Evolutionary conservation across 148 eudicot species (phyloP).

Genomic region (Amaranthus palmeri): DNA sequence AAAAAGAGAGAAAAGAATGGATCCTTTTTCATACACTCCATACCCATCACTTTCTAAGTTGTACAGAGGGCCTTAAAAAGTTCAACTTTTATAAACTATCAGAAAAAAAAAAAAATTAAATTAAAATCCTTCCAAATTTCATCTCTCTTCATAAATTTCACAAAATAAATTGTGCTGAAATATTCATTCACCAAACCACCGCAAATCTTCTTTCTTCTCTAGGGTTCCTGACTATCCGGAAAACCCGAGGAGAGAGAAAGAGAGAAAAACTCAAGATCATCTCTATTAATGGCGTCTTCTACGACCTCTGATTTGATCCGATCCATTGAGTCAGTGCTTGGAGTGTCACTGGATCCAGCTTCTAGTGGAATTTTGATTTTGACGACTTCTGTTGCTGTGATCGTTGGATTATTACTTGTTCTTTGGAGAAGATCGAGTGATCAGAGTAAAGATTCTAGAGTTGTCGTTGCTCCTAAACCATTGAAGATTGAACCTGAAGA

Average conservation of each 20-base stretch:
- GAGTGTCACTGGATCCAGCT: conserved; percentile 30
- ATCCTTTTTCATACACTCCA: too few relatives aligned
- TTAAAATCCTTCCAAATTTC: too few relatives aligned
- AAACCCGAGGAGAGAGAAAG: conserved; percentile 11
- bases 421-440: conserved; percentile 53
- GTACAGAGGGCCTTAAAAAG: too few relatives aligned
- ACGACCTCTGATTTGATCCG: conserved; percentile 37
- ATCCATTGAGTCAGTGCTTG: conserved; percentile 40
- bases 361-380: conserved; percentile 25
- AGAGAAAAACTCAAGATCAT: too few relatives aligned
- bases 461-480: conserved; percentile 38
- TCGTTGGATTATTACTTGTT: conserved; percentile 45
- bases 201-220: background rate
- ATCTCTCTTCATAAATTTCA: too few relatives aligned
- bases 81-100: too few relatives aligned
- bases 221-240: conserved; percentile 8
- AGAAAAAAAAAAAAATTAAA: too few relatives aligned
- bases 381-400: conserved; percentile 56
- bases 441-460: conserved; percentile 32
- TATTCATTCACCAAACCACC: too few relatives aligned
- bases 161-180: too few relatives aligned
- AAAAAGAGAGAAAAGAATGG: too few relatives aligned
- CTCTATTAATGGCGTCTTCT: conserved; percentile 27
- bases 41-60: too few relatives aligned
- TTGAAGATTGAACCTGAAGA: conserved; percentile 35